A percentile compares a stretch with the other conserved stretches of the same genome.
Conservation (phyloP, 1,139 yeast species). For the Sugiyamaella xylanicola region DNA sequence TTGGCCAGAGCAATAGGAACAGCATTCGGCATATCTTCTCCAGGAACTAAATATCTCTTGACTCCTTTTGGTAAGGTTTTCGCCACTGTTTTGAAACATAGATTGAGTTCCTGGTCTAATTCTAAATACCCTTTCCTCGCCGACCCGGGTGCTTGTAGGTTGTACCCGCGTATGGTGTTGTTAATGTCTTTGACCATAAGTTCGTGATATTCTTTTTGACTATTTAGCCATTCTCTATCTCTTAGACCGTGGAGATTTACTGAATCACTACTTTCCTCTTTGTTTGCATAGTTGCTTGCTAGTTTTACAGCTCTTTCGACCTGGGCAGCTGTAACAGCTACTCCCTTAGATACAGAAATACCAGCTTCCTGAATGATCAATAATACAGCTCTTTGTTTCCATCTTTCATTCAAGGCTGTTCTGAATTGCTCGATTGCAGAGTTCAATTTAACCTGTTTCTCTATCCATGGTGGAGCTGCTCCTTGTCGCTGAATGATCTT, state of each 20-base stretch:
- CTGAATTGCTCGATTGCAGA: slow-evolving; percentile 52
- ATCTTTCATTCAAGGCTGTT: slow-evolving; percentile 21
- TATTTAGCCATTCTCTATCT: slow-evolving; percentile 46
- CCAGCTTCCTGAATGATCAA: slow-evolving; percentile 25
- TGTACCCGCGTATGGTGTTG: slow-evolving; percentile 66
- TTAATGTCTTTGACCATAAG: slow-evolving; percentile 56
- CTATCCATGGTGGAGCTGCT: slow-evolving; percentile 87
- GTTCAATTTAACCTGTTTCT: slow-evolving; percentile 65
- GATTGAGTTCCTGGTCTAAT: slow-evolving; percentile 53
- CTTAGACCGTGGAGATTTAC: background rate
- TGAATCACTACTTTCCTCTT: slow-evolving; percentile 2
- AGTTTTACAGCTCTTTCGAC: slow-evolving; percentile 9
- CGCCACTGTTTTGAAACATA: slow-evolving; percentile 22
- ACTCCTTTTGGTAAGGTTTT: slow-evolving; percentile 25
- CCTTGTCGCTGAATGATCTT: slow-evolving; percentile 76
- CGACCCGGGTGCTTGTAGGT: slow-evolving; percentile 75
- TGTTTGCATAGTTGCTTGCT: slow-evolving; percentile 13
- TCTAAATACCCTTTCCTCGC: slow-evolving; percentile 69
- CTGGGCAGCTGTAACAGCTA: background rate
- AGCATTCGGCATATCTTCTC: slow-evolving; percentile 21
- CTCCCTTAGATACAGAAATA: background rate
- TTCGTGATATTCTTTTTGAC: slow-evolving; percentile 46
- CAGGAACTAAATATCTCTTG: slow-evolving; percentile 21
- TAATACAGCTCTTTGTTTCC: slow-evolving; percentile 24
- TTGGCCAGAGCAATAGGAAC: slow-evolving; percentile 19